A percentile compares a stretch with the other conserved stretches of the same genome.
phyloP scores from a whole-genome alignment of 2,329 filamentous ascomycete genomes.

The Colletotrichum eleusines region DNA sequence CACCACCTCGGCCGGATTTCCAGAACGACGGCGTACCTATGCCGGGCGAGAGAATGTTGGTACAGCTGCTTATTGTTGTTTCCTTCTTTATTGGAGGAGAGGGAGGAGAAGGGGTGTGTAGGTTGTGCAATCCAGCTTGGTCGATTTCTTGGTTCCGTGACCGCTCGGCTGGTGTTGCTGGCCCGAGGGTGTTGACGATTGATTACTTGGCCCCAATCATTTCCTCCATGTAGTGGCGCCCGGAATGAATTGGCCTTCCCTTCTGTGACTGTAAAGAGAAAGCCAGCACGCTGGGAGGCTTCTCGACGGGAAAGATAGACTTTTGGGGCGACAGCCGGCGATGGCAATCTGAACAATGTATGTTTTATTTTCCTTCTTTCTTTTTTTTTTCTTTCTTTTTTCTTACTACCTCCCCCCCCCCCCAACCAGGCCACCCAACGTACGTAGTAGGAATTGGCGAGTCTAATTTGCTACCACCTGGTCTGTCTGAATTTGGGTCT shows the following conservation, averaged over 20 bases:
- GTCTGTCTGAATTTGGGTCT: slow-evolving; percentile 27
- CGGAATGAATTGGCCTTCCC: slow-evolving; percentile 32
- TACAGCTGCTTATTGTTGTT: slow-evolving; percentile 6
- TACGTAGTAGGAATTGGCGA: slow-evolving; percentile 18
- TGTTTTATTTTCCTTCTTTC: background rate
- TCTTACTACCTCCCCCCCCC: too few relatives aligned
- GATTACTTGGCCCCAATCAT: background rate
- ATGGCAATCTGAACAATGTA: slow-evolving; percentile 10
- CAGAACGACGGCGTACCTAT: background rate
- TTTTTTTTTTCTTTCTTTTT: too few relatives aligned
- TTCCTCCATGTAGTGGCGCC: slow-evolving; percentile 19
- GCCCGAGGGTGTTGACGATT: slow-evolving; percentile 14
- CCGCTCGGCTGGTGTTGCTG: too few relatives aligned
- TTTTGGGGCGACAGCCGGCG: background rate
- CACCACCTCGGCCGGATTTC: slow-evolving; percentile 10
- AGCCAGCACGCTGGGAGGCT: background rate
- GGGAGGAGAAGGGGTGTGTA: background rate
- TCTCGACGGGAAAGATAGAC: slow-evolving; percentile 1
- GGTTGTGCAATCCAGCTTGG: slow-evolving; percentile 19
- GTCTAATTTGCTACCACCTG: slow-evolving; percentile 10
- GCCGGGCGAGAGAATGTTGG: slow-evolving; percentile 7
- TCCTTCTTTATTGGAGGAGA: slow-evolving; percentile 31
- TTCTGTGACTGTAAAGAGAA: slow-evolving; percentile 16
- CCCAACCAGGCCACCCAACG: background rate
- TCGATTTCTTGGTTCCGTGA: slow-evolving; percentile 27